Evolutionary conservation across 345 rosid genomes (phyloP).

Genomic region (Lepidium didymum): DNA sequence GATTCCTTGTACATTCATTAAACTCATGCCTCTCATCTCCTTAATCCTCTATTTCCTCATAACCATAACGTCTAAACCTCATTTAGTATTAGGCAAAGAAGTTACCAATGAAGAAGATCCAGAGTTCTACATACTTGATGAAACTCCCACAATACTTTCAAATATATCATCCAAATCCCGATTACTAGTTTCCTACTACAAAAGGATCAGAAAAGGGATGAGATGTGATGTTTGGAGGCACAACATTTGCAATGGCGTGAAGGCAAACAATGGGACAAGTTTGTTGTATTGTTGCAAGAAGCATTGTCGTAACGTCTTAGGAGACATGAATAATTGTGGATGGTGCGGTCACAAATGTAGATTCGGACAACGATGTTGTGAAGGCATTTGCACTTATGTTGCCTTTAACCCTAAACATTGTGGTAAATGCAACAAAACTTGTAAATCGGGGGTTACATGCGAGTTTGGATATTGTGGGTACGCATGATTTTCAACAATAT

Average conservation of each 20-base stretch:
- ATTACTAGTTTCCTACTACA: conserved; percentile 5
- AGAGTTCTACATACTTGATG: conserved; percentile 14
- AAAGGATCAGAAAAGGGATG: conserved; percentile 41
- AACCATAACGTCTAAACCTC: neutral
- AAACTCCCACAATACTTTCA: neutral
- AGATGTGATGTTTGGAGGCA: conserved; percentile 19
- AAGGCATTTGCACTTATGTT: conserved; percentile 36
- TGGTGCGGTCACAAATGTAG: conserved; percentile 45
- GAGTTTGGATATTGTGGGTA: conserved; percentile 60
- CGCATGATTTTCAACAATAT: conserved; percentile 29
- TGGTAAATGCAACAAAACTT: conserved; percentile 49
- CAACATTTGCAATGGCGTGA: conserved; percentile 51
- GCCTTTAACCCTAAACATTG: conserved; percentile 34
- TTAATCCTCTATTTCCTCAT: neutral
- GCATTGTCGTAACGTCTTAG: conserved; percentile 50
- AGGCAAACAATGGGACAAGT: conserved; percentile 53
- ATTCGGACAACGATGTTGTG: conserved; percentile 54
- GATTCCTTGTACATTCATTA: conserved; percentile 1
- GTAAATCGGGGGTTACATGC: conserved; percentile 41
- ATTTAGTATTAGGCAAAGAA: conserved; percentile 3
- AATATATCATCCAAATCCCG: conserved; percentile 9
- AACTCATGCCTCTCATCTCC: conserved; percentile 1
- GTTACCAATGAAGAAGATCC: conserved; percentile 4
- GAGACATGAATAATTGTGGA: conserved; percentile 61
- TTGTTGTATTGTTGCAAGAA: conserved; percentile 64